Evolutionary conservation across 148 eudicot species (phyloP).

Genomic region (Cornus kousa): DNA sequence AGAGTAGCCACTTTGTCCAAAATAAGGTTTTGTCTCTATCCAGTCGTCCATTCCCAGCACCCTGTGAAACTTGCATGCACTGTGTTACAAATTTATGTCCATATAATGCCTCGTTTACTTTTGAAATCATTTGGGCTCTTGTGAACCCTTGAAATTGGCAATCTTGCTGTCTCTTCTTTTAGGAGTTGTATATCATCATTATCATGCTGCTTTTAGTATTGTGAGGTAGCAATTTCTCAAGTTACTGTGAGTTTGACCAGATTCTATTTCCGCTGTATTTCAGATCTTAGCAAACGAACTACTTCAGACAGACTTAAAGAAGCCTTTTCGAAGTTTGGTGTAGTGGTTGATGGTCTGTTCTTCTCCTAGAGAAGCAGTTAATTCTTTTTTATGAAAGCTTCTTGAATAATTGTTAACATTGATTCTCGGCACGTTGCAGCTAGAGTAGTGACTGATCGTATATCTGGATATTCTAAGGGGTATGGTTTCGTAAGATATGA

Average conservation of each 20-base stretch:
- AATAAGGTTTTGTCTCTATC: too few species aligned
- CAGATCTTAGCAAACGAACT: slow-evolving; percentile 74
- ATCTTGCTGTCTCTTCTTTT: not conserved
- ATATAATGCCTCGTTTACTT: not conserved
- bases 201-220: not conserved
- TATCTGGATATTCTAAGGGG: slow-evolving; percentile 75
- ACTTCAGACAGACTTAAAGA: slow-evolving; percentile 56
- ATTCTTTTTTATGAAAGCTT: not conserved
- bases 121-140: not conserved
- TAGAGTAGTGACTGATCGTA: slow-evolving; percentile 82
- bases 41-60: too few species aligned
- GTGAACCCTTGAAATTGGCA: not conserved
- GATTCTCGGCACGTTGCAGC: slow-evolving; percentile 49
- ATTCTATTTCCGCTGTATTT: not conserved
- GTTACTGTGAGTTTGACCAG: not conserved
- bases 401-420: not conserved
- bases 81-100: too few species aligned
- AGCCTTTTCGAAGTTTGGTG: slow-evolving; percentile 61
- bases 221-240: not conserved
- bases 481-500: slow-evolving; percentile 80
- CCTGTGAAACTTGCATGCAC: too few species aligned
- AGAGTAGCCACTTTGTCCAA: too few species aligned
- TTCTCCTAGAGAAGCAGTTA: not conserved
- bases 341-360: slow-evolving; percentile 48
- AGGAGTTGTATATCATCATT: too few species aligned